Base-by-base conservation (phyloP, 495 filamentous ascomycete species). In the Staphylotrichum longicolle region DNA sequence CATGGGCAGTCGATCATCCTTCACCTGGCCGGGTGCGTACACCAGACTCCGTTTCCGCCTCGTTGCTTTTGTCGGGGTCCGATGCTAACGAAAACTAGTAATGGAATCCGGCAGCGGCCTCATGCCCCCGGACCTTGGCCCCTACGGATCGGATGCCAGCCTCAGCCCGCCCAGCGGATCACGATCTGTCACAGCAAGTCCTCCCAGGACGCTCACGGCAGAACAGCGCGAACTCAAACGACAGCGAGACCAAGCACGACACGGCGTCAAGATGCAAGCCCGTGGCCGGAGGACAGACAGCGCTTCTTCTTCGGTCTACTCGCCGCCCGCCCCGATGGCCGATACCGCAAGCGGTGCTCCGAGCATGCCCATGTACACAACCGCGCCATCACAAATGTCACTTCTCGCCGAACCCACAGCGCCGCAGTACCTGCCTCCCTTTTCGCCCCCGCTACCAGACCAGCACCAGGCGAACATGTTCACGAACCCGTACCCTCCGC, bases 161-260 rank as follows among this genome's bases (percentile, higher is more conserved):
- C 59, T 78, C 35, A 79, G 74, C 5, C 77, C 77, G 34, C 77
- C 76, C 12, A 76, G 72, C 55, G 70, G 63, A 33, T 76, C 79
- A 11, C 68, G 77, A 62, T 80, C 78, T 7, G 70, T 75, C 47
- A 80, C 76, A 35, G 73, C 74, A 33, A 80, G 79, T 72, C 77
- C 78, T 5, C 77, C 79, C 3, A 70, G 77, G 54, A 71, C 70
- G 10, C 69, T 82, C 47, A 79, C 76, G 7, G 68, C 77, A 5
- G 78, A 80, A 63, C 78, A 80, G 63, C 72, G 79, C 49, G 77
- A 79, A 54, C 65, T 80, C 5, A 82, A 80, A 66, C 73, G 76
- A 47, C 79, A 82, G 58, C 70, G 73, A 46, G 78, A 80, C 57
- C 78, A 78, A 54, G 76, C 71, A 39, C 70, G 79, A 32, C 73